Conservation (phyloP, 169 alveolate species). For the Cryptosporidium bovis region DNA sequence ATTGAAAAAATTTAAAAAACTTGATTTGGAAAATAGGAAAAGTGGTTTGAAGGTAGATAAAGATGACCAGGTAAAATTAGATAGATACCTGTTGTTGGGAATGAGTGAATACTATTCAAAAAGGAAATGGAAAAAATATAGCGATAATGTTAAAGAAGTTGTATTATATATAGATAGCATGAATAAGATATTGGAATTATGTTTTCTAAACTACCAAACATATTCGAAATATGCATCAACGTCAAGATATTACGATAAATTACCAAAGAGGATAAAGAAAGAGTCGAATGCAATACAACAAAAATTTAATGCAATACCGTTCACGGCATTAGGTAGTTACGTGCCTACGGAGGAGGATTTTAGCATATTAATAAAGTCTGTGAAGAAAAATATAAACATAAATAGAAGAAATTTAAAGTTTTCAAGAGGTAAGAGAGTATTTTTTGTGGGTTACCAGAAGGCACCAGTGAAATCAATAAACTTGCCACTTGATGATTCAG, state of each 20-base stretch:
- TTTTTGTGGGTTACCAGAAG: constrained; percentile 52
- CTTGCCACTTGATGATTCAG: constrained; percentile 50
- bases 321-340: constrained; percentile 70
- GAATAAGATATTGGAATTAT: constrained; percentile 37
- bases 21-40: constrained; percentile 40
- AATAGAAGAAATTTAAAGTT: constrained; percentile 24
- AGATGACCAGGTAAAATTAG: constrained; percentile 42
- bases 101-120: constrained; percentile 62
- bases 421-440: constrained; percentile 51
- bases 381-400: constrained; percentile 1
- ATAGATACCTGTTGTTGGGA: constrained; percentile 32
- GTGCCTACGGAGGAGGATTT: constrained; percentile 64
- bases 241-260: constrained; percentile 36
- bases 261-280: constrained; percentile 57
- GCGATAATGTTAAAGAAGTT: constrained; percentile 44
- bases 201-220: constrained; percentile 35
- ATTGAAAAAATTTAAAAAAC: constrained; percentile 35
- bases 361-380: constrained; percentile 25
- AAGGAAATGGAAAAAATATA: constrained; percentile 52
- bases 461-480: constrained; percentile 31
- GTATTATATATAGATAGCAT: constrained; percentile 48
- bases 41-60: constrained; percentile 43
- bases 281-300: constrained; percentile 60
- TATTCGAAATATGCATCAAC: constrained; percentile 61
- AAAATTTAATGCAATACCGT: constrained; percentile 49